Conservation (phyloP, 768 basidiomycete genomes). For the Naganishia onofrii region DNA sequence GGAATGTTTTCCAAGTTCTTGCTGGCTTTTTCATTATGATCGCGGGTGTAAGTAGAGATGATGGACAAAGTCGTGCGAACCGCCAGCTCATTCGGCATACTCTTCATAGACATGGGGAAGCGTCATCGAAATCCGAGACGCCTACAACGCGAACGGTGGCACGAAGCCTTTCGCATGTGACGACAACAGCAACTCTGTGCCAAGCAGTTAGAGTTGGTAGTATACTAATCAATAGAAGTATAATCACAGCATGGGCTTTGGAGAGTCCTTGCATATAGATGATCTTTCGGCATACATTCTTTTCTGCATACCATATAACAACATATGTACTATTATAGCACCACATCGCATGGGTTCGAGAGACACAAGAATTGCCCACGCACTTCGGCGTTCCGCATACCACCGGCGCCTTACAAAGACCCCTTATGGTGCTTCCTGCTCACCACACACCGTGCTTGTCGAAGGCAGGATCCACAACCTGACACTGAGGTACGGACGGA, state of each 20-base stretch:
- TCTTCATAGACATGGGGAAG: constrained; percentile 23
- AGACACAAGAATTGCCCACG: too few species aligned
- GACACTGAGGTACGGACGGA: too few species aligned
- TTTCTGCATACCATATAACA: constrained; percentile 4
- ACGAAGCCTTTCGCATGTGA: constrained; percentile 21
- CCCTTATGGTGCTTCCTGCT: too few species aligned
- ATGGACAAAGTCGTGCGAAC: not conserved
- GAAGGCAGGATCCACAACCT: too few species aligned
- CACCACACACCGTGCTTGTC: too few species aligned
- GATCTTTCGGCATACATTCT: not conserved
- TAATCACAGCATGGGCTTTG: constrained; percentile 6
- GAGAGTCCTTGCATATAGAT: constrained; percentile 11
- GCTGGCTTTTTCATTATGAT: constrained; percentile 35
- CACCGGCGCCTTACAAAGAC: too few species aligned
- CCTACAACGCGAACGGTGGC: constrained; percentile 12
- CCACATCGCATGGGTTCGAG: not conserved
- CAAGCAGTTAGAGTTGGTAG: not conserved
- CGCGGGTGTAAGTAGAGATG: constrained; percentile 30
- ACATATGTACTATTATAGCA: constrained; percentile 22
- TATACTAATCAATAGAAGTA: not conserved
- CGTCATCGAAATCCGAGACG: constrained; percentile 23
- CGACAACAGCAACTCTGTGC: constrained; percentile 27
- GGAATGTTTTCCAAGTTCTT: constrained; percentile 30
- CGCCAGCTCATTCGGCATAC: not conserved
- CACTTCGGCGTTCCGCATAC: too few species aligned